Evolutionary conservation across 2,329 filamentous ascomycete species (phyloP), one percentile per base, ranked within the genome.

Genomic region (Emergomyces orientalis): DNA sequence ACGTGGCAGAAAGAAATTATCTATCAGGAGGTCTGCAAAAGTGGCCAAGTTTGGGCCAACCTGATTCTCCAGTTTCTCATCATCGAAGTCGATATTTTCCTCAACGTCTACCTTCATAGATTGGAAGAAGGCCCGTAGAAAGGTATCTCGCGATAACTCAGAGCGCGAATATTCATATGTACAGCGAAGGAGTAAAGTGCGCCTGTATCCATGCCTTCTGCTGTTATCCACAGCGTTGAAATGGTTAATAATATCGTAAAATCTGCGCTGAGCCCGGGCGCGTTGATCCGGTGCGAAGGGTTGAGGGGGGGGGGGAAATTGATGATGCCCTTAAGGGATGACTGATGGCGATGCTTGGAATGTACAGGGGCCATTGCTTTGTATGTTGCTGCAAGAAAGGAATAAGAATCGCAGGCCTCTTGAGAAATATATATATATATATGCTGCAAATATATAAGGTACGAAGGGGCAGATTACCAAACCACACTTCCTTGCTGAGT

Each of bases 141-240:
- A 62, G 4, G 47, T 63, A 22, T 61, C 62, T 25, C 51, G 43
- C 2, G 49, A 61, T 4, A 63, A 34, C 55, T 67, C 62, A 2
- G 66, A 67, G 30, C 61, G 63, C 30, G 66, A 61, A 62, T 64
- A 64, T 41, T 66, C 63, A 52, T 67, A 67, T 56, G 62, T 66
- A 58, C 65, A 62, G 27, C 66, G 67, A 39, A 68, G 56, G 43
- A 67, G 66, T 22, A 64, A 56, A 49, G 54, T 22, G 43, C 56
- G 52, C 22, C n/a, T 63, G 34, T 61, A 63, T 59, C 30, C 52
- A 32, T 8, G 1, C 13, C 47, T 39, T 22, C 25, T 30, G 22
- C 25, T n/a, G 17, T 25, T 41, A 59, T 25, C 22, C 13, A 19
- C 6, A 5, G 14, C 11, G 1, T 11, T 14, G 30, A 27, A 59